Base-by-base conservation (phyloP, 306 rosid species). In the Vigna angularis region DNA sequence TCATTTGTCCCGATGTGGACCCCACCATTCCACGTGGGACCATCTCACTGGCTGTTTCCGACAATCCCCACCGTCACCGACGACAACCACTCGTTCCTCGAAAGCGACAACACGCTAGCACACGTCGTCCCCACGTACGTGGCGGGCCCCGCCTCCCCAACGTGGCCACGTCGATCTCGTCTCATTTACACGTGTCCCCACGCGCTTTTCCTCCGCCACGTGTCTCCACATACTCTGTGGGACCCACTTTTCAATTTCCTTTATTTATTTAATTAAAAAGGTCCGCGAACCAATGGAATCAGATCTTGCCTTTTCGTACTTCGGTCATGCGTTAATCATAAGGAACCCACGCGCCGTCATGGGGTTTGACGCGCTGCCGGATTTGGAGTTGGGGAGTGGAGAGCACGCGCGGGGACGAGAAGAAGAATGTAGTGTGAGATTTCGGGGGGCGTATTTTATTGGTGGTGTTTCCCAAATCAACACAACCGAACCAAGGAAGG, bases 131-230 rank as follows among this genome's bases (percentile, higher is more conserved):
- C 86, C 83, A 48, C 76, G 70, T 86, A 59, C 44, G 28, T 57
- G 55, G 82, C 13, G 90, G 97, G 88, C 28, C 96, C 92, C 96
- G 4, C 77, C 1, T 0, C 22, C 9, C 22, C 9, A 36, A 80
- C 92, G 91, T 91, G 95, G 91, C 93, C 94, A 73, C 80, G 90
- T 92, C 98, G 76, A 71, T 30, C 34, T 58, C 82, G 66, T 82
- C 84, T 82, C 80, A 73, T 16, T 48, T 74, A 83, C 93, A 90
- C 86, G 91, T 90, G 91, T 83, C 87, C 15, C 52, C 78, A 86
- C 89, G 93, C 90, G 87, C 90, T 79, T 78, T 20, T 38, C 58
- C 65, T 49, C 66, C 24, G 51, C 80, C 66, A 83, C 93, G 80
- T 83, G 83, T 81, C 80, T 11, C 69, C 52, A 49, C 57, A 48